These are phyloP conservation scores for Rubia yunnanensis DNA, from an alignment of 257 asterid genomes.

Conservation along the genomic window DNA sequence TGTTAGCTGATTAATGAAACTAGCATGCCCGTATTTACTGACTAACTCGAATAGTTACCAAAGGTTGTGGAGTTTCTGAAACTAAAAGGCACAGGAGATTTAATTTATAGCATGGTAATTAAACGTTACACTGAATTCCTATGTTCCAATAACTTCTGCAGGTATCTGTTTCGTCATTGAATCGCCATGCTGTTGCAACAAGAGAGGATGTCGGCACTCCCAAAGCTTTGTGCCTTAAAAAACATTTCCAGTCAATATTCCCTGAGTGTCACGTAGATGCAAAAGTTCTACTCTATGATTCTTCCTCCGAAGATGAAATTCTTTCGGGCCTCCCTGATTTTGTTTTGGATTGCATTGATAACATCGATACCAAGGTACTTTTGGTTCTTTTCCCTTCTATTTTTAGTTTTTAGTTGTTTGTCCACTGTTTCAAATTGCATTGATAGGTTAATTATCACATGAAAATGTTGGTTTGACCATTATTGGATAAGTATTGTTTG, in stretches of 20 bases:
- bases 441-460: background rate
- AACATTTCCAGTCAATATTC: constrained; percentile 68
- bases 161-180: constrained; percentile 94
- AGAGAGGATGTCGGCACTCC: constrained; percentile 95
- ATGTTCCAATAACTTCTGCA: constrained; percentile 17
- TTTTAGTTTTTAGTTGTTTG: background rate
- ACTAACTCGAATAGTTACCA: background rate
- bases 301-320: constrained; percentile 86
- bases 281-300: constrained; percentile 69
- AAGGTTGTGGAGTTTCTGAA: background rate
- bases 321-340: constrained; percentile 81
- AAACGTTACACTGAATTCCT: background rate
- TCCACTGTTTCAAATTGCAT: background rate
- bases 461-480: background rate
- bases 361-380: constrained; percentile 84
- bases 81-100: background rate
- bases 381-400: background rate
- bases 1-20: background rate
- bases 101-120: background rate
- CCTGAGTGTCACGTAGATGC: constrained; percentile 91
- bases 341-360: constrained; percentile 93
- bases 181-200: constrained; percentile 96
- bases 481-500: background rate
- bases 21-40: background rate
- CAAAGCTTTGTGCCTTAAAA: constrained; percentile 80